Conservation (phyloP, 2,329 filamentous ascomycete species). For the Paraphaeosphaeria minitans region DNA sequence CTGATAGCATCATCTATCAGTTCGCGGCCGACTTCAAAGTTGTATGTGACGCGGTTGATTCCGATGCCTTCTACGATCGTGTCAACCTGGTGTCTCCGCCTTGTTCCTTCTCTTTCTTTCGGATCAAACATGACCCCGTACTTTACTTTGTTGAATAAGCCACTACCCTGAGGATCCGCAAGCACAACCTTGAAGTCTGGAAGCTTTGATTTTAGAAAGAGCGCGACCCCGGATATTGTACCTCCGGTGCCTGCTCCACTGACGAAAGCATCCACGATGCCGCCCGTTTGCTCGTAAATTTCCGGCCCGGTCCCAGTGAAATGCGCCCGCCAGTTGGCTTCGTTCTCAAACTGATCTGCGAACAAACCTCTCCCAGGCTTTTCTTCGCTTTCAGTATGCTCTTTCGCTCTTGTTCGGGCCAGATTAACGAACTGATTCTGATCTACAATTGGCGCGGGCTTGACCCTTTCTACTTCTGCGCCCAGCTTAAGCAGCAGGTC, state of each 20-base stretch:
- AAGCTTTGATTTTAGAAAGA: slow-evolving; percentile 78
- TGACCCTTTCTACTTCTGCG: slow-evolving; percentile 88
- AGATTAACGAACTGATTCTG: slow-evolving; percentile 94
- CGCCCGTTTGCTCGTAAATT: slow-evolving; percentile 78
- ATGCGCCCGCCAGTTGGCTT: slow-evolving; percentile 88
- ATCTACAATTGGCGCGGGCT: slow-evolving; percentile 91
- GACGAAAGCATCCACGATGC: slow-evolving; percentile 82
- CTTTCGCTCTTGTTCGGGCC: slow-evolving; percentile 73
- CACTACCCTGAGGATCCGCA: slow-evolving; percentile 92
- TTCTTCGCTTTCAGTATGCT: slow-evolving; percentile 66
- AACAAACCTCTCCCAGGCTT: slow-evolving; percentile 83
- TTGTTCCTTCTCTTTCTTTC: slow-evolving; percentile 88
- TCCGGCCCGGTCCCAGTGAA: slow-evolving; percentile 84
- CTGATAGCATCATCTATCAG: slow-evolving; percentile 88
- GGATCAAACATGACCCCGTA: slow-evolving; percentile 94
- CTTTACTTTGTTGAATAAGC: slow-evolving; percentile 87
- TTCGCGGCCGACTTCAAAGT: slow-evolving; percentile 86
- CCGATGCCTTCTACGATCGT: slow-evolving; percentile 96
- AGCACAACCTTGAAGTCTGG: slow-evolving; percentile 72
- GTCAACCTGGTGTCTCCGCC: slow-evolving; percentile 89
- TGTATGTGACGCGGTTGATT: slow-evolving; percentile 90
- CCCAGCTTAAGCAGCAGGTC: slow-evolving; percentile 87
- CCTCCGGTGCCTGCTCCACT: slow-evolving; percentile 94
- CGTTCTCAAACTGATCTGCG: slow-evolving; percentile 93
- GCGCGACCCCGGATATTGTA: slow-evolving; percentile 85